These are phyloP conservation scores for Glycine soja DNA, from an alignment of 306 rosid genomes.

Conservation along the genomic window DNA sequence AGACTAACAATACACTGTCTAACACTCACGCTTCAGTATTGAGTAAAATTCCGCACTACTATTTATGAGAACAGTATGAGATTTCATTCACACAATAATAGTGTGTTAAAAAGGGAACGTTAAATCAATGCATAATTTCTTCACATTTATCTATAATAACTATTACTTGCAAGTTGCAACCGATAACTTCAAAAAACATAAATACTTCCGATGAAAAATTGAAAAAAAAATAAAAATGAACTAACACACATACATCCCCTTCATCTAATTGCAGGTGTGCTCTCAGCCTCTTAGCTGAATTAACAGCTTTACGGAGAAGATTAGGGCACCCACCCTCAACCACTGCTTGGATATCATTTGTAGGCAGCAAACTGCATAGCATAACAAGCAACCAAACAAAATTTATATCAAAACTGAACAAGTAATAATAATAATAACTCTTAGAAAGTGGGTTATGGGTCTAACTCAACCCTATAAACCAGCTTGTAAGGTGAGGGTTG, in stretches of 20 bases:
- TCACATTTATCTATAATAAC: slow-evolving; percentile 11
- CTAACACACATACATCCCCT: slow-evolving; percentile 85
- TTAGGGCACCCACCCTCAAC: slow-evolving; percentile 88
- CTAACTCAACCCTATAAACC: too few species aligned
- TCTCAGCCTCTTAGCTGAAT: slow-evolving; percentile 92
- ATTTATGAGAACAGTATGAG: not conserved
- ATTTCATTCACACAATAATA: slow-evolving; percentile 4
- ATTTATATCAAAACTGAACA: not conserved
- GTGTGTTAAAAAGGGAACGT: not conserved
- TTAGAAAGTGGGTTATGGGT: too few species aligned
- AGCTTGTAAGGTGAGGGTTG: too few species aligned
- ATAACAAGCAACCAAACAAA: slow-evolving; percentile 37
- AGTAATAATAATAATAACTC: not conserved
- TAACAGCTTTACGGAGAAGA: slow-evolving; percentile 80
- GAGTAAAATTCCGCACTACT: slow-evolving; percentile 16
- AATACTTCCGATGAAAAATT: slow-evolving; percentile 10
- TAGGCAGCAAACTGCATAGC: slow-evolving; percentile 70
- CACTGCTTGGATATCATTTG: slow-evolving; percentile 66
- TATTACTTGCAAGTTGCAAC: slow-evolving; percentile 19
- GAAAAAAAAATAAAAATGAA: slow-evolving; percentile 11
- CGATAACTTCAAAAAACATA: slow-evolving; percentile 4
- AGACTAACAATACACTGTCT: not conserved
- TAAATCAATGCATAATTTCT: not conserved
- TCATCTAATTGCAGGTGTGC: slow-evolving; percentile 77
- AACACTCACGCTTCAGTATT: not conserved